Conservation (phyloP, 31 red algal species). For the Pterothamnion heteromorphum region DNA sequence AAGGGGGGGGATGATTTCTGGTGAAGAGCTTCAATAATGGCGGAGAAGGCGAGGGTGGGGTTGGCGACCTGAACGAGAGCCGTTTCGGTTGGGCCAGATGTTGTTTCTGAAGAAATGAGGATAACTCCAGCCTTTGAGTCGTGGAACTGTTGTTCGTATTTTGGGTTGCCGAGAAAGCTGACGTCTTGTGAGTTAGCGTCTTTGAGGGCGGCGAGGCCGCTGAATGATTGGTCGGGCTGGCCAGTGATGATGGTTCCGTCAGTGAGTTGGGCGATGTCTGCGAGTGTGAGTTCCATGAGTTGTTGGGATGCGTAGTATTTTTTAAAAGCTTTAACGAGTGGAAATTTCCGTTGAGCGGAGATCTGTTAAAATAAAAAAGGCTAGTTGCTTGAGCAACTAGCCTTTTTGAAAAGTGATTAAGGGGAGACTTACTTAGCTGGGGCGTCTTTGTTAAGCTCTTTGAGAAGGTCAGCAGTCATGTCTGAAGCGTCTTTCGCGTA, state of each 20-base stretch:
- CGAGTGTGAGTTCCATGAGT: background rate
- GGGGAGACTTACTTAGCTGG: too few relatives aligned
- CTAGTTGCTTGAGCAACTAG: too few relatives aligned
- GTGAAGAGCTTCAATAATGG: background rate
- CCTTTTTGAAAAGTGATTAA: too few relatives aligned
- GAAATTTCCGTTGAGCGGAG: too few relatives aligned
- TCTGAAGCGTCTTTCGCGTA: too few relatives aligned
- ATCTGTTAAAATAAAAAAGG: too few relatives aligned
- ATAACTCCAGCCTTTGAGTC: background rate
- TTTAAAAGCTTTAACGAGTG: too few relatives aligned
- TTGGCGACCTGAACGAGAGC: background rate
- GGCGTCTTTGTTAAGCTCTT: too few relatives aligned
- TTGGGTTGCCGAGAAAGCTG: background rate
- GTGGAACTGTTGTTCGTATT: background rate
- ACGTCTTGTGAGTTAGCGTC: background rate
- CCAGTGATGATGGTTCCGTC: background rate
- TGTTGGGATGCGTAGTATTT: too few relatives aligned
- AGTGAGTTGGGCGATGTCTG: background rate
- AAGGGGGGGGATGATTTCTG: background rate
- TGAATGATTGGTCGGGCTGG: background rate
- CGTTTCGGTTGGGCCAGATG: background rate
- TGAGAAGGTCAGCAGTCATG: too few relatives aligned
- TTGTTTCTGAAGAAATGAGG: background rate
- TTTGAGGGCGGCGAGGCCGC: background rate
- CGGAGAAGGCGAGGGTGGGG: background rate